A percentile compares a stretch with the other conserved stretches of the same genome.
Evolutionary conservation across 2,329 filamentous ascomycete genomes (phyloP).

Genomic region (Paecilomyces niveus): DNA sequence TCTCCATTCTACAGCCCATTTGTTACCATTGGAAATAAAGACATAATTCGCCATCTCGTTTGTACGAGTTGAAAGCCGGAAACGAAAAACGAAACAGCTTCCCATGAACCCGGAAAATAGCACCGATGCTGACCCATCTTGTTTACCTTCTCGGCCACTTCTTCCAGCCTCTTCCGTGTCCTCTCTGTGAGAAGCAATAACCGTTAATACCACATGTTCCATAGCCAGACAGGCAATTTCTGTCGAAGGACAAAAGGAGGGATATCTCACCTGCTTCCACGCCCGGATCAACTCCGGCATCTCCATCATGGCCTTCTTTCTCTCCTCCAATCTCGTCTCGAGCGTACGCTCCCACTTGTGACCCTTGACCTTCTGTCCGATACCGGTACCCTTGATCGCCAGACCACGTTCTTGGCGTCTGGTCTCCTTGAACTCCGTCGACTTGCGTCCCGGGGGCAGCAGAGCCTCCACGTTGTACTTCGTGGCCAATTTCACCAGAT

Average conservation of each 20-base stretch:
- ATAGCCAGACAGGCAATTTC: neutral
- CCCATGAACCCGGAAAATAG: neutral
- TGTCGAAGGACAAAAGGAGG: slow-evolving; percentile 1
- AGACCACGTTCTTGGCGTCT: slow-evolving; percentile 71
- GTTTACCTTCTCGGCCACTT: slow-evolving; percentile 57
- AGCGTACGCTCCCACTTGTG: slow-evolving; percentile 86
- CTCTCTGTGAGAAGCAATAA: slow-evolving; percentile 42
- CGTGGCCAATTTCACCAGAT: slow-evolving; percentile 78
- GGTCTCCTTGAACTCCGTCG: slow-evolving; percentile 58
- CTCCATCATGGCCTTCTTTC: slow-evolving; percentile 83
- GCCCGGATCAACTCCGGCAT: slow-evolving; percentile 89
- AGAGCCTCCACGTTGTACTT: slow-evolving; percentile 74
- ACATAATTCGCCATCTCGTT: neutral
- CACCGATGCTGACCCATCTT: neutral
- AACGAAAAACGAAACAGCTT: neutral
- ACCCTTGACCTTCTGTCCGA: slow-evolving; percentile 90
- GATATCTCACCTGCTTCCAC: slow-evolving; percentile 75
- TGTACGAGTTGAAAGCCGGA: neutral
- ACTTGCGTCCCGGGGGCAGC: slow-evolving; percentile 70
- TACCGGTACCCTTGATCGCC: slow-evolving; percentile 84
- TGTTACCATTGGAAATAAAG: neutral
- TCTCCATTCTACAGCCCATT: neutral
- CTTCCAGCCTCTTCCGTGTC: slow-evolving; percentile 67
- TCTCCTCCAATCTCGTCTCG: slow-evolving; percentile 74
- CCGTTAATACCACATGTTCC: slow-evolving; percentile 25